Conservation (phyloP, 345 rosid species). For the Rhizophora mangle region DNA sequence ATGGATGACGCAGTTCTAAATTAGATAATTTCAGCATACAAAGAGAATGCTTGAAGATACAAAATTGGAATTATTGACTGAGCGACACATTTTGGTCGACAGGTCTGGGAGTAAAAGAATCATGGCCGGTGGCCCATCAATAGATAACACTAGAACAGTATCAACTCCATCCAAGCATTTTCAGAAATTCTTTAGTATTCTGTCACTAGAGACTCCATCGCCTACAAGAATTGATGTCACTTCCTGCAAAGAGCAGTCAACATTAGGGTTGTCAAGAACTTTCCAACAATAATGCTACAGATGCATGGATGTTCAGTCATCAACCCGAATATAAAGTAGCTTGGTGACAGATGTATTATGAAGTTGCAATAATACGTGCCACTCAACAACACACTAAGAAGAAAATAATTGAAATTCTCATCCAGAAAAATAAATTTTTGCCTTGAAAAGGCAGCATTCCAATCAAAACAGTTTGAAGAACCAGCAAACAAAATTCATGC, state of each 20-base stretch:
- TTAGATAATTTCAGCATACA: neutral
- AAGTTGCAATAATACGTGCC: too few relatives aligned
- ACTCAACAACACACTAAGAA: too few relatives aligned
- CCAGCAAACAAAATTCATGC: too few relatives aligned
- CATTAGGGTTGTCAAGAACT: neutral
- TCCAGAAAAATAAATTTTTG: too few relatives aligned
- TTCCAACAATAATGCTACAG: too few relatives aligned
- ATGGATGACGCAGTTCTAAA: neutral
- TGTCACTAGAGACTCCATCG: conserved; percentile 67
- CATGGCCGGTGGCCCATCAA: conserved; percentile 14
- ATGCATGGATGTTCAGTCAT: neutral
- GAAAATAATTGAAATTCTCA: too few relatives aligned
- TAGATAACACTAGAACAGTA: conserved; percentile 32
- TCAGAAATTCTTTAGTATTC: conserved; percentile 88
- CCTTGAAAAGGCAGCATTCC: too few relatives aligned
- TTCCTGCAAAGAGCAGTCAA: conserved; percentile 53
- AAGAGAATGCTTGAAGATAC: neutral
- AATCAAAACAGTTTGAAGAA: too few relatives aligned
- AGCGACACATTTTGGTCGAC: conserved; percentile 14
- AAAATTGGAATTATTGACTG: conserved; percentile 39
- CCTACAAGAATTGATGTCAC: conserved; percentile 69
- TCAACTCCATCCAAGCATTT: conserved; percentile 4
- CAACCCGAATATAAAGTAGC: neutral
- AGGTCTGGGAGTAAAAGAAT: conserved; percentile 33
- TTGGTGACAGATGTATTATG: too few relatives aligned